These are phyloP conservation scores for Saccharomycopsis fibuligera DNA, from an alignment of 805 yeast species.

Conservation along the genomic window DNA sequence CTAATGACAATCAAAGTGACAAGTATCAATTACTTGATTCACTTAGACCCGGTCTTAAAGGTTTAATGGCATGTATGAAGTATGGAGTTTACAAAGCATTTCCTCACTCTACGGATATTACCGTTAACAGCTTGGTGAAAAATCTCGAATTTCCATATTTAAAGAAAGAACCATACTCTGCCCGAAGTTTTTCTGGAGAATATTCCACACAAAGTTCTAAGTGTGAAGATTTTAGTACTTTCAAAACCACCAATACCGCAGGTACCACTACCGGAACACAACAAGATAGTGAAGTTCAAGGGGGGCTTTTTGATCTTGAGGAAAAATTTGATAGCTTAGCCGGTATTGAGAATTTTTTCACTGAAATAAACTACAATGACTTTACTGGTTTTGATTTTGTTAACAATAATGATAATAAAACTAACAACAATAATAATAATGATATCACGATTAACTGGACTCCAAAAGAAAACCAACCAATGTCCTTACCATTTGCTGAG, in stretches of 20 bases:
- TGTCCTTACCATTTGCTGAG: slow-evolving; percentile 13
- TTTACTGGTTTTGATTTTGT: neutral
- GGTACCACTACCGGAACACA: too few relatives aligned
- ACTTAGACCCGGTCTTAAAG: neutral
- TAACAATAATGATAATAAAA: neutral
- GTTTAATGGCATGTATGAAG: neutral
- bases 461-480: neutral
- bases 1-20: neutral
- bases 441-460: neutral
- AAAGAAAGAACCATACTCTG: neutral
- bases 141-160: neutral
- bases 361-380: slow-evolving; percentile 4
- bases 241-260: neutral
- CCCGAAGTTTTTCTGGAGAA: neutral
- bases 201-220: neutral
- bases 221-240: neutral
- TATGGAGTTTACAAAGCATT: neutral
- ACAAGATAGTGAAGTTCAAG: neutral
- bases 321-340: slow-evolving; percentile 2
- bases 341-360: slow-evolving; percentile 13
- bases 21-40: neutral
- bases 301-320: neutral
- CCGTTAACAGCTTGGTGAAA: neutral
- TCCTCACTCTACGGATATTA: neutral
- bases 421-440: neutral